A percentile compares a stretch with the other conserved stretches of the same genome.
Evolutionary conservation across 768 basidiomycete species (phyloP).

Genomic region (Lactarius pseudohatsudake): DNA sequence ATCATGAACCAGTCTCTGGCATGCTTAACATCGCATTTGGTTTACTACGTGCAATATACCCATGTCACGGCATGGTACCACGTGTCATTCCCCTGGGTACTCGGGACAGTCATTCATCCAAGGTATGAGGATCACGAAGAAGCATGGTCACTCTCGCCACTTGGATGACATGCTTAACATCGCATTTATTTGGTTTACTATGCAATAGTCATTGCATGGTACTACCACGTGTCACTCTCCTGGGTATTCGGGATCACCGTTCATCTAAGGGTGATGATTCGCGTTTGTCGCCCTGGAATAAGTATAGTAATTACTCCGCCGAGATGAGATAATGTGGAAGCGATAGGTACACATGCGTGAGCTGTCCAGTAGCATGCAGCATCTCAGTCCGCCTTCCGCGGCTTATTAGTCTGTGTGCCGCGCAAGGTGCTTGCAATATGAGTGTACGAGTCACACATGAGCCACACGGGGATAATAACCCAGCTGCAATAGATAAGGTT

Average conservation of each 20-base stretch:
- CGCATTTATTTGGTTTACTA: conserved; percentile 1
- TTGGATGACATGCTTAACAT: conserved; percentile 14
- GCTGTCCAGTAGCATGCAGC: neutral
- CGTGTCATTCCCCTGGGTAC: neutral
- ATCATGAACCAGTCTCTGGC: conserved; percentile 9
- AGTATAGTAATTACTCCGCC: neutral
- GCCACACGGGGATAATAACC: conserved; percentile 72
- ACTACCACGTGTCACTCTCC: neutral
- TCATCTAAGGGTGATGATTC: neutral
- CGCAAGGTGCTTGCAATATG: conserved; percentile 67
- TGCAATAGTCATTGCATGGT: neutral
- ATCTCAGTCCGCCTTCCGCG: conserved; percentile 15
- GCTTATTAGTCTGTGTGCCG: conserved; percentile 11
- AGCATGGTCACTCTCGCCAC: neutral
- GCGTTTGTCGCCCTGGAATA: neutral
- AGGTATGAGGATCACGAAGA: neutral
- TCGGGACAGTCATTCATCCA: neutral
- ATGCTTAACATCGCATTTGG: conserved; percentile 12
- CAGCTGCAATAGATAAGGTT: conserved; percentile 48
- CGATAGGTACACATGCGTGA: neutral
- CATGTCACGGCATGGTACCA: neutral
- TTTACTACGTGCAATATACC: conserved; percentile 11
- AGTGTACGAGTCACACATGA: conserved; percentile 77
- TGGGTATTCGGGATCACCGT: neutral
- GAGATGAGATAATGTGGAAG: conserved; percentile 1